A percentile compares a stretch with the other conserved stretches of the same genome.
Evolutionary conservation across 1,284 basidiomycete genomes (phyloP).

Genomic region (Cryptococcus sp.): DNA sequence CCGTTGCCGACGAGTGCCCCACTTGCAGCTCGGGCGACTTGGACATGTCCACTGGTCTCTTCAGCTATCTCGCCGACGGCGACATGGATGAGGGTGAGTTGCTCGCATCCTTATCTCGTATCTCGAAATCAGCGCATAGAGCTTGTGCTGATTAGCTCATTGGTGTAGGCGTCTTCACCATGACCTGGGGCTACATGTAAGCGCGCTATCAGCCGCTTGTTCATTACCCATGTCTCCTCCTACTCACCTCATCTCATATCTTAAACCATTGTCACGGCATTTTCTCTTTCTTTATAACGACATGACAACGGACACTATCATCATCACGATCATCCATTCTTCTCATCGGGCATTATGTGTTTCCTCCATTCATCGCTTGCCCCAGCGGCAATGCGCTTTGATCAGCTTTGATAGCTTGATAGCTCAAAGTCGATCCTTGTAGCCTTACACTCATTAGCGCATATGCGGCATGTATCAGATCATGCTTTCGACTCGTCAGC

Average conservation of each 20-base stretch:
- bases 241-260: neutral
- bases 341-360: no score
- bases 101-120: neutral
- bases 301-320: neutral
- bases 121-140: neutral
- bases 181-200: slow-evolving; percentile 21
- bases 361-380: no score
- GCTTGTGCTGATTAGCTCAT: neutral
- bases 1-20: slow-evolving; percentile 59
- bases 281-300: neutral
- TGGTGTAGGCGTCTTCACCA: slow-evolving; percentile 13
- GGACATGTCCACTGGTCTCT: slow-evolving; percentile 56
- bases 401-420: no score
- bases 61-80: slow-evolving; percentile 44
- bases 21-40: slow-evolving; percentile 53
- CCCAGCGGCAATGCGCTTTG: no score
- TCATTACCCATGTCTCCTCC: neutral
- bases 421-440: no score
- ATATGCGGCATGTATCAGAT: no score
- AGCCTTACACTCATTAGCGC: no score
- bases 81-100: slow-evolving; percentile 38
- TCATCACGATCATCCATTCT: neutral
- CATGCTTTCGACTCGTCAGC: no score
- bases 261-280: neutral
- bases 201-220: neutral